These are phyloP conservation scores for Debaryomyces subglobosus DNA, from an alignment of 1,139 yeast genomes.

Conservation along the genomic window DNA sequence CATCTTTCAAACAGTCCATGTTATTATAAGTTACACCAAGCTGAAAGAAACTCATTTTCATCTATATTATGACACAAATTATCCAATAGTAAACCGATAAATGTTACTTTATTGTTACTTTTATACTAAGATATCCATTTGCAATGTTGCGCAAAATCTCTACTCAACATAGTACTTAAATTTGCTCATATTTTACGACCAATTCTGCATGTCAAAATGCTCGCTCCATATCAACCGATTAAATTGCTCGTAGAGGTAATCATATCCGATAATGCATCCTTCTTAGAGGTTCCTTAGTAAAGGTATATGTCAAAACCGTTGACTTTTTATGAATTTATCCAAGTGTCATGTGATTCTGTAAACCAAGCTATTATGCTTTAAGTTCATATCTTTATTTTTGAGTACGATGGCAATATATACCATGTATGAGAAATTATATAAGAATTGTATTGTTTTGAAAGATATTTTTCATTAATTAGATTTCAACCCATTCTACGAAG, in stretches of 20 bases:
- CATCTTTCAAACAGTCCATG: slow-evolving; percentile 50
- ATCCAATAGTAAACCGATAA: neutral
- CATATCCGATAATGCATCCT: neutral
- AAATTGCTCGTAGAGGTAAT: neutral
- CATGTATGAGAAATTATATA: neutral
- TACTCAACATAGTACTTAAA: neutral
- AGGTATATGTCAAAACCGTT: neutral
- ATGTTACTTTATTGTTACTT: neutral
- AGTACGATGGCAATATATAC: neutral
- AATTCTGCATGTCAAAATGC: neutral
- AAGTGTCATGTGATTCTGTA: neutral
- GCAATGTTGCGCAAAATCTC: neutral
- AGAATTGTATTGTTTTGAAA: no score
- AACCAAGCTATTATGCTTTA: neutral
- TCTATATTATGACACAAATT: neutral
- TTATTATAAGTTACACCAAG: slow-evolving; percentile 34
- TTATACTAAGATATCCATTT: neutral
- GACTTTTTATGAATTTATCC: no score
- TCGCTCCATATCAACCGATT: neutral
- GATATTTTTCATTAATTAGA: no score
- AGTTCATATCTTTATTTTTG: no score
- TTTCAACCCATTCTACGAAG: no score
- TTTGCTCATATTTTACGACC: neutral
- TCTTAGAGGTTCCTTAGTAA: neutral
- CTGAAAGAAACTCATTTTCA: slow-evolving; percentile 3